phyloP scores from a whole-genome alignment of 129 eudicot genomes.

The Oenanthe sinensis region DNA sequence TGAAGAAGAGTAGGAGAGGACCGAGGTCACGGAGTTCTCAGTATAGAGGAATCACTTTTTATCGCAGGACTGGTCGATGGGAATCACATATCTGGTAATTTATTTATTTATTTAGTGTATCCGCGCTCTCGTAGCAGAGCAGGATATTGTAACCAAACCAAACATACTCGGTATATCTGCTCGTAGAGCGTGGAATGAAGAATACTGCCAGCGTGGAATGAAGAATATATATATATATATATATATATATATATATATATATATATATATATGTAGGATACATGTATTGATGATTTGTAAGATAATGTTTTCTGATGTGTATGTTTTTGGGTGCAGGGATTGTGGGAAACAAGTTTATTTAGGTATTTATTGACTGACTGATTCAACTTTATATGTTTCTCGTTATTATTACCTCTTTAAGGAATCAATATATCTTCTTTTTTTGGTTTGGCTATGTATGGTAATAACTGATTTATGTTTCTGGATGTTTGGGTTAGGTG shows the following conservation, averaged over 20 bases:
- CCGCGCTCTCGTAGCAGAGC: no score
- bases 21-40: constrained; percentile 85
- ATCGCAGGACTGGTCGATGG: constrained; percentile 79
- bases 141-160: neutral
- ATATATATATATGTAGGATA: no score
- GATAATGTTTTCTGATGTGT: neutral
- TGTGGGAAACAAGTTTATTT: constrained; percentile 85
- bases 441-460: constrained; percentile 15
- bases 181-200: no score
- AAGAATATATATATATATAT: no score
- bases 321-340: constrained; percentile 44
- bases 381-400: constrained; percentile 1
- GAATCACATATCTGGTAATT: constrained; percentile 78
- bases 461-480: constrained; percentile 15
- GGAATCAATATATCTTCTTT: neutral
- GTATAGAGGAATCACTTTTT: constrained; percentile 77
- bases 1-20: constrained; percentile 63
- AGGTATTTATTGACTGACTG: constrained; percentile 34
- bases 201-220: no score
- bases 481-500: constrained; percentile 35
- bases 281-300: neutral
- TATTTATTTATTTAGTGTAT: no score
- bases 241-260: no score
- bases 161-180: neutral
- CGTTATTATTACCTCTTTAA: neutral